These are phyloP conservation scores for Cryptomeria japonica DNA, from an alignment of 75 land plant genomes.

Conservation along the genomic window DNA sequence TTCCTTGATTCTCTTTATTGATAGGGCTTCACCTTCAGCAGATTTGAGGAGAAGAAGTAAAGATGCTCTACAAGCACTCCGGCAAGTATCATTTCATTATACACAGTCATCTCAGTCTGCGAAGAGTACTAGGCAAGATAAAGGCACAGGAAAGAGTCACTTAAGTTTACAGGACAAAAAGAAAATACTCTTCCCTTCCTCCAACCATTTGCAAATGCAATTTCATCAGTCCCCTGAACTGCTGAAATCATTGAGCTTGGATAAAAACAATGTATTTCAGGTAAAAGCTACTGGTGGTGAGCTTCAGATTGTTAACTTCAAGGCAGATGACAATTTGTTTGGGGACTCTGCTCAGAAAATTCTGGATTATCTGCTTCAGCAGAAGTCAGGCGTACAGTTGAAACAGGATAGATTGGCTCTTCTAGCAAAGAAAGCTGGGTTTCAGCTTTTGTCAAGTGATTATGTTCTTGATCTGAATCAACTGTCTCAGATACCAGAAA, in stretches of 20 bases:
- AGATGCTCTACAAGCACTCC: slow-evolving; percentile 43
- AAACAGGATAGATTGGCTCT: slow-evolving; percentile 38
- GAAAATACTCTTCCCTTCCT: not conserved
- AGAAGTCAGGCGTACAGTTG: slow-evolving; percentile 6
- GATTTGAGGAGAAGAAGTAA: slow-evolving; percentile 36
- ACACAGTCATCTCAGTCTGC: slow-evolving; percentile 11
- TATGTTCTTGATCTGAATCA: slow-evolving; percentile 10
- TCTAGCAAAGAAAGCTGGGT: slow-evolving; percentile 52
- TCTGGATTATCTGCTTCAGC: slow-evolving; percentile 30
- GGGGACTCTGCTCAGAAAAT: slow-evolving; percentile 31
- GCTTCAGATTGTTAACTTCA: not conserved
- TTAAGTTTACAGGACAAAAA: not conserved
- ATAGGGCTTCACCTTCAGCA: slow-evolving; percentile 57
- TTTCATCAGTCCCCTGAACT: not conserved
- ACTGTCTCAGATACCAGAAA: not conserved
- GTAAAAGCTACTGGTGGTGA: not conserved
- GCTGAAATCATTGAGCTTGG: not conserved
- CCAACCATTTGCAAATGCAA: not conserved
- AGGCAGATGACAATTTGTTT: not conserved
- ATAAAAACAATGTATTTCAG: not conserved
- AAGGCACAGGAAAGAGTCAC: not conserved
- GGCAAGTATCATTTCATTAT: slow-evolving; percentile 38
- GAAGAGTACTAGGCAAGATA: not conserved
- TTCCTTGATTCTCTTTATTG: slow-evolving; percentile 68
- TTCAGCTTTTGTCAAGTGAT: slow-evolving; percentile 61